phyloP scores from a whole-genome alignment of 2,329 filamentous ascomycete genomes.

The Thielaviopsis musarum region DNA sequence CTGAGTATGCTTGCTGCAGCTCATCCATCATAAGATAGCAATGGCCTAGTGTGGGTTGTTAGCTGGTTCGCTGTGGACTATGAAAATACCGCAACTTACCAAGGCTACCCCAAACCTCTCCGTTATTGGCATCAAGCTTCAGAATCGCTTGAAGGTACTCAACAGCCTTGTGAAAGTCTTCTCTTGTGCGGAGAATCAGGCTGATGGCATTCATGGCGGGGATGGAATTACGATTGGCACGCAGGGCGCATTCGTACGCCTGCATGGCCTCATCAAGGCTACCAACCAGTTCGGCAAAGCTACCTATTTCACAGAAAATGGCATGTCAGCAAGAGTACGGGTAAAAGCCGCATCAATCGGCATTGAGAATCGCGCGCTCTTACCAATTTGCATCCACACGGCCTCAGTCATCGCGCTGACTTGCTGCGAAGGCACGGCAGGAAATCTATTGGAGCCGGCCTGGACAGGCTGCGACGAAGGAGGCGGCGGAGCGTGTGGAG shows the following conservation, averaged over 20 bases:
- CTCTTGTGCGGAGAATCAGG: slow-evolving; percentile 74
- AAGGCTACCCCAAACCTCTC: slow-evolving; percentile 90
- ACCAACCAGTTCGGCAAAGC: slow-evolving; percentile 71
- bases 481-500: slow-evolving; percentile 45
- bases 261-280: slow-evolving; percentile 77
- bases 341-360: not conserved
- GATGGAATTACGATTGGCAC: slow-evolving; percentile 76
- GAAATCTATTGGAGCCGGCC: slow-evolving; percentile 32
- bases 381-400: slow-evolving; percentile 89
- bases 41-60: slow-evolving; percentile 45
- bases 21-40: slow-evolving; percentile 99
- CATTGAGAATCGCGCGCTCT: slow-evolving; percentile 17
- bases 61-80: not conserved
- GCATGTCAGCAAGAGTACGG: slow-evolving; percentile 16
- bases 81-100: slow-evolving; percentile 34
- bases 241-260: slow-evolving; percentile 79
- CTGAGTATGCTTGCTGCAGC: slow-evolving; percentile 86
- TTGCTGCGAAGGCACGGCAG: slow-evolving; percentile 46
- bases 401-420: slow-evolving; percentile 67
- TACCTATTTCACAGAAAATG: slow-evolving; percentile 38
- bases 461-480: slow-evolving; percentile 35
- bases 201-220: slow-evolving; percentile 90
- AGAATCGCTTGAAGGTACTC: slow-evolving; percentile 85
- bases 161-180: slow-evolving; percentile 85
- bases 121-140: slow-evolving; percentile 75